Base-by-base conservation (phyloP, 306 rosid genomes). In the Sechiopsis laciniata region DNA sequence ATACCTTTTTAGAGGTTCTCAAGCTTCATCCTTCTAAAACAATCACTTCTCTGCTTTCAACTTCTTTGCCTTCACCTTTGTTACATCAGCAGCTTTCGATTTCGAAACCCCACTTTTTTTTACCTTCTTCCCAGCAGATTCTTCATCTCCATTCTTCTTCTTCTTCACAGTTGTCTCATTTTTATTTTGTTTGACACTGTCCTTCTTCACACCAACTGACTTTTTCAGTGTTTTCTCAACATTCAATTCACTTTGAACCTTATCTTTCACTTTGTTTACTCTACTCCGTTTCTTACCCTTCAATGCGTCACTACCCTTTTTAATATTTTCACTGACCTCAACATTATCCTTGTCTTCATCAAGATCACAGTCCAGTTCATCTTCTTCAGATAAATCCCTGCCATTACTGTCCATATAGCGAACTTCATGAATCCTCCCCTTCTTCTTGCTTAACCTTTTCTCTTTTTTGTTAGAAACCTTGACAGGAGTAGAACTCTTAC, bases 361-460 rank as follows among this genome's bases (percentile, higher is more conserved):
- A 55, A n/a, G 78, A 55, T 72, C 83, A 50, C 74, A 48, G 22
- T 22, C 80, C 6, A 62, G 6, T 46, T 75, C 82, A 72, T 63
- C 80, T 1, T 71, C 80, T 74, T 52, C 61, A 5, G 75, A 52
- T 71, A 72, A 85, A 61, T 68, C 80, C 1, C 81, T 80, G 0
- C 26, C 78, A 73, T 15, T 77, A 59, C 75, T 77, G 74, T 90
- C 97, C 96, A 93, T 86, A 72, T 88, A 86, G 82, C 80, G 74
- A 75, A 90, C 85, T 62, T 88, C 88, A 64, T 82, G 97, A 74
- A 93, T 88, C 80, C 88, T 83, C 9, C 96, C 96, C 86, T 85
- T 90, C 83, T 81, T 89, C 84, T 81, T 89, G 81, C 81, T 74
- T 57, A 17, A 19, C 68, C 2, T 6, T 75, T 76, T 81, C 80